Evolutionary conservation across 805 yeast species (phyloP).

Genomic region (Lachancea cidri): DNA sequence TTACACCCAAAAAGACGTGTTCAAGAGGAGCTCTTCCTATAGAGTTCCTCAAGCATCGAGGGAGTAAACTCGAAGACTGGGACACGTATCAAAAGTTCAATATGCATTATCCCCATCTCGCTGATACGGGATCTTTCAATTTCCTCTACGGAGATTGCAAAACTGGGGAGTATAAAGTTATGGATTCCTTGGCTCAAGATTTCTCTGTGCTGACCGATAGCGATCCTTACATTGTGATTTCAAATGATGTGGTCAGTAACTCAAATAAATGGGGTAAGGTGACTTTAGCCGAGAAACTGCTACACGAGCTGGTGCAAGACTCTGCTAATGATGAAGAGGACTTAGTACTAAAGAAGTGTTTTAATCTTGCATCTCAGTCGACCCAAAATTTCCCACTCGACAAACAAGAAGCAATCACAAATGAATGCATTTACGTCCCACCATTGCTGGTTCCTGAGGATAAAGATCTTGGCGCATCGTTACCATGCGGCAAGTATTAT

Average conservation of each 20-base stretch:
- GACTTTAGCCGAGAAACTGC: conserved; percentile 43
- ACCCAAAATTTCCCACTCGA: conserved; percentile 7
- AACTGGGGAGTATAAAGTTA: conserved; percentile 17
- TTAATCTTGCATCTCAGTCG: conserved; percentile 47
- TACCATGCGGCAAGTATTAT: conserved; percentile 52
- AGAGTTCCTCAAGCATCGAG: conserved; percentile 30
- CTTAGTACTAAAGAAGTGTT: conserved; percentile 44
- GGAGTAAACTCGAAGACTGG: conserved; percentile 23
- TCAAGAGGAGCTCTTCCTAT: conserved; percentile 47
- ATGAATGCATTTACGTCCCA: conserved; percentile 66
- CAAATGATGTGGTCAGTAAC: conserved; percentile 29
- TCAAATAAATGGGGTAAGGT: conserved; percentile 65
- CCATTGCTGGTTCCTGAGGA: conserved; percentile 42
- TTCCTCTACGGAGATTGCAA: conserved; percentile 35
- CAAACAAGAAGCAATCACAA: conserved; percentile 39
- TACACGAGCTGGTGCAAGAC: conserved; percentile 32
- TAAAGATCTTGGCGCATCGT: conserved; percentile 28
- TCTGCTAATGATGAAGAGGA: conserved; percentile 31
- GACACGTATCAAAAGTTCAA: conserved; percentile 23
- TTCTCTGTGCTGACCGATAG: conserved; percentile 26
- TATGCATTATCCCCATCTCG: conserved; percentile 15
- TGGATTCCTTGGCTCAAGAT: conserved; percentile 29
- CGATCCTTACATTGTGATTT: conserved; percentile 19
- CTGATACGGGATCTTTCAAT: conserved; percentile 30
- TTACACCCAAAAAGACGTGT: conserved; percentile 14